Evolutionary conservation across 169 alveolate genomes (phyloP).

Genomic region (Eimeria falciformis): DNA sequence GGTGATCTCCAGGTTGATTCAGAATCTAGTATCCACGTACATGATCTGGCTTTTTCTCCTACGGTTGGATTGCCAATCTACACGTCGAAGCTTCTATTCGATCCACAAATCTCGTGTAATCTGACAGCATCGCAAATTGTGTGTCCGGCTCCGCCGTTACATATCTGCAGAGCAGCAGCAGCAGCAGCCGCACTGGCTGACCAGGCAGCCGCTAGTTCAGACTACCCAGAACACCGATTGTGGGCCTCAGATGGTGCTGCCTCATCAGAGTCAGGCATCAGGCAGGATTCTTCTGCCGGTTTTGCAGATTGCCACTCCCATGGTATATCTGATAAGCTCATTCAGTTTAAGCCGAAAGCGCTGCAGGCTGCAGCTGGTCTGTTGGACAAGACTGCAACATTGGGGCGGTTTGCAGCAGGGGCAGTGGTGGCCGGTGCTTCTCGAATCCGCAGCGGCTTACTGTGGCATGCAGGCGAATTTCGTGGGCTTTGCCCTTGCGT

Average conservation of each 20-base stretch:
- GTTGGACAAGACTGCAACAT: not conserved
- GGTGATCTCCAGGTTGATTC: not conserved
- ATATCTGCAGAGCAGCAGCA: conserved; percentile 4
- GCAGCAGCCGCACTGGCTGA: not conserved
- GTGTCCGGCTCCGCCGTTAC: conserved; percentile 1
- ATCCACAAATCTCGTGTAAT: not conserved
- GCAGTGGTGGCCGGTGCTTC: not conserved
- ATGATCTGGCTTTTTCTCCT: not conserved
- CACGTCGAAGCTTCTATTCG: not conserved
- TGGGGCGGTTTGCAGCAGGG: not conserved
- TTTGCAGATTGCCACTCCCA: not conserved
- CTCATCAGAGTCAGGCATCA: not conserved
- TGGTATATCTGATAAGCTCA: not conserved
- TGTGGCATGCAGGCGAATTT: not conserved
- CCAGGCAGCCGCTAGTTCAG: not conserved
- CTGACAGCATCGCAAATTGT: not conserved
- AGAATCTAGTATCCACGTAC: not conserved
- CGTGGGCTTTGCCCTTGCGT: not conserved
- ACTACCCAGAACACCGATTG: not conserved
- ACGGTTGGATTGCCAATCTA: not conserved
- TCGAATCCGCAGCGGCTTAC: not conserved
- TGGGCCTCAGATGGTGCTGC: not conserved
- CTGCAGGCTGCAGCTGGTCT: not conserved
- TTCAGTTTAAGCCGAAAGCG: not conserved
- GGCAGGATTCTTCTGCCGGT: not conserved